Base-by-base conservation (phyloP, 192 early-diverging fungal species). In the Coemansia javaensis region DNA sequence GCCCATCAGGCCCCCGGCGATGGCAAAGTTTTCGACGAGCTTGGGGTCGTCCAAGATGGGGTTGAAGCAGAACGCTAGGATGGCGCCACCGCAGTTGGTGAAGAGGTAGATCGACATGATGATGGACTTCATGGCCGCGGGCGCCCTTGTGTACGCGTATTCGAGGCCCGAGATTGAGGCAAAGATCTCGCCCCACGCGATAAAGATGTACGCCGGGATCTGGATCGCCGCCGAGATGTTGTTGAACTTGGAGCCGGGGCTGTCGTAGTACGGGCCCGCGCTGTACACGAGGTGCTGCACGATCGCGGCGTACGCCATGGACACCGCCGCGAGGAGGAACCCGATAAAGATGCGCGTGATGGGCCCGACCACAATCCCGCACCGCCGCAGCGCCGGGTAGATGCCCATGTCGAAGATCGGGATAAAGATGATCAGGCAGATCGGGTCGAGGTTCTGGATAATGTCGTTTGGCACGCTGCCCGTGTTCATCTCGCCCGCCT, bases 141-240 rank as follows among this genome's bases (percentile, higher is more conserved):
- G 82, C 13, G 82, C 82, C 18, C 66, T 63, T 32, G 67, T 80
- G 58, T 78, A 84, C 8, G 82, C 79, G 40, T 78, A 84, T 64
- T 84, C 82, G 44, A 84, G 76, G n/a, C 79, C 79, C 1, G 82
- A 81, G 33, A 82, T 72, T 15, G 77, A 81, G 13, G 81, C 79
- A 50, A 84, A 77, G 42, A 82, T 77, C 63, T 84, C 79, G 5
- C 75, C 55, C 13, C 77, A 64, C 2, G 80, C 80, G 22, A 84
- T 62, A 7, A 84, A 52, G 6, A 77, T 34, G 45, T 84, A 84
- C 11, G 55, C 62, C 10, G 82, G 82, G 17, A 82, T 57, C 47
- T 84, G 82, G 4, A 79, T 39, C 9, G 55, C 77, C 5, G 81
- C 79, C 2, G 70, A 75, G 18, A 84, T 63, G 23, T 81, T 17